Conservation (phyloP, 2,329 filamentous ascomycete genomes). For the Cordyceps javanica region DNA sequence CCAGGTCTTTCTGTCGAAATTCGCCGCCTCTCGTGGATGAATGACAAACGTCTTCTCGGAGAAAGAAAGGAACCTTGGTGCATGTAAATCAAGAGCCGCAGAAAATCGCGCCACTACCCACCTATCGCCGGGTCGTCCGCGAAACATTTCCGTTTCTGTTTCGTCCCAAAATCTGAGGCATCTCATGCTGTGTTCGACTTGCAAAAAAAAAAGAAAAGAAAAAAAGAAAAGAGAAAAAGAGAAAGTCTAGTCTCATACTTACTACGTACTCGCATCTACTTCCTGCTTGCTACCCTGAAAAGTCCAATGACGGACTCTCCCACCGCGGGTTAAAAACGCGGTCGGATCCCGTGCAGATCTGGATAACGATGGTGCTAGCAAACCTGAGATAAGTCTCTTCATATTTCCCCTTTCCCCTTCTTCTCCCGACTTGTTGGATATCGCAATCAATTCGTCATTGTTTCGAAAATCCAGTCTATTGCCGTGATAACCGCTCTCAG, state of each 20-base stretch:
- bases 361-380: neutral
- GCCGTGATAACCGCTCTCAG: neutral
- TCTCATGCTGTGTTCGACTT: neutral
- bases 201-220: no score
- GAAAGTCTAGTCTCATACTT: neutral
- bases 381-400: neutral
- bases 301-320: neutral
- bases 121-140: neutral
- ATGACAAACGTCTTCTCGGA: neutral
- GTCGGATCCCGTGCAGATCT: constrained; percentile 1
- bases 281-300: neutral
- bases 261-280: neutral
- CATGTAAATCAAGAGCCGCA: neutral
- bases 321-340: neutral
- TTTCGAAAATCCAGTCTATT: constrained; percentile 4
- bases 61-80: neutral
- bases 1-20: neutral
- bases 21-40: neutral
- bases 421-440: neutral
- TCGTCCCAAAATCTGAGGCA: constrained; percentile 3
- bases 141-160: constrained; percentile 10
- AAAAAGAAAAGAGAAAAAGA: no score
- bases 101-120: constrained; percentile 4
- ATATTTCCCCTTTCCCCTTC: neutral
- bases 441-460: neutral